Base-by-base conservation (phyloP, 352 stramenopile genomes). In the Aphanomyces euteiches region DNA sequence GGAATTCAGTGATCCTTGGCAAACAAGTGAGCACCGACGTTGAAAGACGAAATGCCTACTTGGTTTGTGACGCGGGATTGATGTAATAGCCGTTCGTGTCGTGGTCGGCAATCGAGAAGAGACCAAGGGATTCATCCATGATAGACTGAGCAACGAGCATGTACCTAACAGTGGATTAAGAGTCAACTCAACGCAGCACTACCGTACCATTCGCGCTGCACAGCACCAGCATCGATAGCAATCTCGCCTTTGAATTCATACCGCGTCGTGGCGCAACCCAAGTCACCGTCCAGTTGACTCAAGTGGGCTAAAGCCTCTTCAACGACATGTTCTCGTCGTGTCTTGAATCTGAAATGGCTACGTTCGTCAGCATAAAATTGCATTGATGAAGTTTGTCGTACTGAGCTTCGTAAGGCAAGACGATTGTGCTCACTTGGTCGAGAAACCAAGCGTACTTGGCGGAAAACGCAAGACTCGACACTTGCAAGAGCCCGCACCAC, bases 221-320 rank as follows among this genome's bases (percentile, higher is more conserved):
- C 59, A 2, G 83, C 85, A 10, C 85, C 85, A n/a, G 85, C 85
- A 54, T 93, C 85, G 66, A 93, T 90, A 15, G 82, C 85, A 37
- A 85, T 72, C 72, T 93, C 85, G 3, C 83, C 85, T 5, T 94
- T 74, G 67, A 96, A 96, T 73, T 96, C 86, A 69, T 95, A 90
- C 1, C 86, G 81, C 3, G 95, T 66, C 47, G 86, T 88, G 67
- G 87, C 89, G 48, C 89, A 82, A 50, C 90, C 82, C 57, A 90
- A 82, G 48, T 90, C 80, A 5, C 77, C 72, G 66, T 90, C 83
- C 75, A 92, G 89, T 8, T 82, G 80, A 39, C 90, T 66, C 37
- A 92, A 61, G 57, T 92, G 84, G 66, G 90, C 84, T 83, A 92
- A 90, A n/a, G 79, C 87, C 73, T 92, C 84, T 58, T 90, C 82